Conservation (phyloP, 805 yeast genomes). For the Kodamaea lidongshanica region DNA sequence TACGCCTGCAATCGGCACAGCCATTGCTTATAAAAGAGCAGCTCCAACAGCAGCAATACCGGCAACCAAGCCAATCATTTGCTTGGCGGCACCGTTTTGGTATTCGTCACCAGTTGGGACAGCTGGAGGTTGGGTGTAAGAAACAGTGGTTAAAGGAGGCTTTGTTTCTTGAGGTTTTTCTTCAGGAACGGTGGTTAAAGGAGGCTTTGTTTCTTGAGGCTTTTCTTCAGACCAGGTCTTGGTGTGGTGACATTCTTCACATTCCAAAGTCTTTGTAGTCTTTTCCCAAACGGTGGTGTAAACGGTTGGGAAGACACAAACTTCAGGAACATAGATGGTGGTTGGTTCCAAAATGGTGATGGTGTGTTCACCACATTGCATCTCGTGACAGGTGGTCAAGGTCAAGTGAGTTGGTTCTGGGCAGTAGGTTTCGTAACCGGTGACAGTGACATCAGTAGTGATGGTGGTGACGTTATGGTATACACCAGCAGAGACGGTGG, state of each 20-base stretch:
- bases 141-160: no score
- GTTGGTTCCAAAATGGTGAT: slow-evolving; percentile 18
- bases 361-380: slow-evolving; percentile 14
- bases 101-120: slow-evolving; percentile 21
- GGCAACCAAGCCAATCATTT: slow-evolving; percentile 45
- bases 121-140: no score
- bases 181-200: no score
- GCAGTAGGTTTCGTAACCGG: slow-evolving; percentile 22
- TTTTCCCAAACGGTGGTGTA: slow-evolving; percentile 12
- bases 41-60: slow-evolving; percentile 45
- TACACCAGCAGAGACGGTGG: slow-evolving; percentile 6
- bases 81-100: slow-evolving; percentile 35
- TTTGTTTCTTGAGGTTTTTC: no score
- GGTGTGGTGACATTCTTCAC: no score
- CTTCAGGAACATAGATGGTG: slow-evolving; percentile 17
- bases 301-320: slow-evolving; percentile 16
- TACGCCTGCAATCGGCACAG: no score
- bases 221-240: no score
- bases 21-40: slow-evolving; percentile 41
- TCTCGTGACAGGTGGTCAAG: slow-evolving; percentile 15
- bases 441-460: slow-evolving; percentile 17
- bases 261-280: slow-evolving; percentile 13
- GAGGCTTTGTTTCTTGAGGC: no score
- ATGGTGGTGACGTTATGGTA: slow-evolving; percentile 16
- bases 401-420: slow-evolving; percentile 19